Percentiles rank a stretch among this genome's conserved stretches.
Conservation (phyloP, 306 rosid genomes). For the Gastrolobium villosum region DNA sequence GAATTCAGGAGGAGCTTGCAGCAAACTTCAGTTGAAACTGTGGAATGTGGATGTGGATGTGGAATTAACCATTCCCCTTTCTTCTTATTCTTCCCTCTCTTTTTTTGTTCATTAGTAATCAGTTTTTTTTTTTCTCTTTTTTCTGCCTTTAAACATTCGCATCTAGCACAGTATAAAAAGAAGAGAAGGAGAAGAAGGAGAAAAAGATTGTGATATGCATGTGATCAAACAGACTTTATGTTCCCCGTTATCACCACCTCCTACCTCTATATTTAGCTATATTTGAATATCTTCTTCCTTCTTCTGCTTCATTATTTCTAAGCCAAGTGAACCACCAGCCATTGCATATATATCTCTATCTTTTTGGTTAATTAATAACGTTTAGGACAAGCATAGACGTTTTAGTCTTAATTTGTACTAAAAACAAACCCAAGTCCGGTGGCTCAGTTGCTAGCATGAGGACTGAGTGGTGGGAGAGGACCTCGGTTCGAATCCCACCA, state of each 20-base stretch:
- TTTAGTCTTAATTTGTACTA: constrained; percentile 52
- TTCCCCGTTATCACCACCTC: constrained; percentile 55
- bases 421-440: too few species aligned
- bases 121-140: constrained; percentile 29
- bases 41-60: constrained; percentile 12
- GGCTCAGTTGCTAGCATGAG: too few species aligned
- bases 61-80: constrained; percentile 5
- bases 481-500: too few species aligned
- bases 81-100: background rate
- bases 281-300: background rate
- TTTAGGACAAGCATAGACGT: constrained; percentile 59
- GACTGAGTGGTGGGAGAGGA: too few species aligned
- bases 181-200: constrained; percentile 56
- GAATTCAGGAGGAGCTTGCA: constrained; percentile 61
- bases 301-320: constrained; percentile 29
- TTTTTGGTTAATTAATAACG: constrained; percentile 67
- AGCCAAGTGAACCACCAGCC: constrained; percentile 46
- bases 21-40: constrained; percentile 48
- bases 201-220: constrained; percentile 76
- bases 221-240: constrained; percentile 91
- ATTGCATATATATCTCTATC: constrained; percentile 40
- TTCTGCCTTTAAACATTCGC: constrained; percentile 61
- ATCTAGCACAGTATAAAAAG: constrained; percentile 72
- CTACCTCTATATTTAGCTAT: constrained; percentile 17
- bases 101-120: constrained; percentile 40